Evolutionary conservation across 352 stramenopile genomes (phyloP), one percentile per base, ranked within the genome.

Genomic region (Pythium dissimile): DNA sequence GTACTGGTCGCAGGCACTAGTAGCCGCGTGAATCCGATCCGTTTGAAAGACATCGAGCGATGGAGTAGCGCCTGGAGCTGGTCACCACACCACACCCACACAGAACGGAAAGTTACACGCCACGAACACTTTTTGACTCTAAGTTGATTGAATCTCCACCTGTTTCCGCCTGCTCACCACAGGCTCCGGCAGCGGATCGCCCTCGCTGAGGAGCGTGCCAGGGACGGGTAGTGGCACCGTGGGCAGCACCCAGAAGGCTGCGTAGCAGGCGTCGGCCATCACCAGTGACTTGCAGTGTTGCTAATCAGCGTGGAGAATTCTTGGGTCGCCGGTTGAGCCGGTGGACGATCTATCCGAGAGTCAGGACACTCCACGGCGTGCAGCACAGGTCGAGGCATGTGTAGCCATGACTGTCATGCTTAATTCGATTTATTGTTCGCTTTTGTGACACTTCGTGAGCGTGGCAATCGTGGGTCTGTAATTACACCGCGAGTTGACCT

Each of bases 201-300:
- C 57, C 16, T 54, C 39, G 26, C 27, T 21, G 21, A 24, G 13
- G 10, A 67, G 15, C 4, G 64, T 26, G 2, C 41, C 26, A 5
- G 62, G 63, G 16, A 48, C 21, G 3, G 71, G 71, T 3, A 65
- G 54, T 23, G 66, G 62, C 6, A 60, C 53, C 15, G 56, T 60
- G 18, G 71, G 71, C 37, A 64, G 62, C 62, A 57, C 34, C 71
- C 71, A 80, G 66, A 77, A 80, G 26, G 45, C 48, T 35, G 67
- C 59, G 44, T 77, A 72, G 59, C 77, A 75, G 8, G 24, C 48
- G 8, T 39, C 51, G 44, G 10, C 27, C 58, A 57, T 62, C 16
- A 32, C 30, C 34, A 32, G n/a, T 11, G 16, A 34, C 34, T 45
- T 12, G 49, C 32, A 11, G 6, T 12, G 23, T 35, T 3, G 20